These are phyloP conservation scores for Pulveroboletus sp. DNA, from an alignment of 768 basidiomycete genomes.

Conservation along the genomic window DNA sequence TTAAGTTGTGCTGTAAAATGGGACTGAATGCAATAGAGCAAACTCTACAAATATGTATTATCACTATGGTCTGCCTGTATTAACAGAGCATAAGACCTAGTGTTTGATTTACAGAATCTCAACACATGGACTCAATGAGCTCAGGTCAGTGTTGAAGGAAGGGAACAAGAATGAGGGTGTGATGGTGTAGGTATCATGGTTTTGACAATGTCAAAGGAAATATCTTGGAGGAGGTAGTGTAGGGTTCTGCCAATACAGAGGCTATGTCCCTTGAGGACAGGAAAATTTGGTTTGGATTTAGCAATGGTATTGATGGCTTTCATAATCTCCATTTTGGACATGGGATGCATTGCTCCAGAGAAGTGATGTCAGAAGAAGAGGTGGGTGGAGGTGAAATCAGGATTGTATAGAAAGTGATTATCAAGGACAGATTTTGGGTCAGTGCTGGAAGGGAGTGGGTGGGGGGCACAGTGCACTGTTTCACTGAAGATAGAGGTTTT, in stretches of 20 bases:
- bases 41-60: too few relatives aligned
- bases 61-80: too few relatives aligned
- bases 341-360: rapidly evolving
- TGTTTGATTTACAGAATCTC: too few relatives aligned
- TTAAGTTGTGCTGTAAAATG: too few relatives aligned
- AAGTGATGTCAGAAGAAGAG: conserved; percentile 3
- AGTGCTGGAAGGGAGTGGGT: too few relatives aligned
- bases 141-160: background rate
- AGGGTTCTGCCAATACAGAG: background rate
- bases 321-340: background rate
- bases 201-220: background rate
- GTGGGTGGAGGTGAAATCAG: background rate
- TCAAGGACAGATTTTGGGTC: background rate
- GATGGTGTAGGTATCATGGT: background rate
- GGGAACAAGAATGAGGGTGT: too few relatives aligned
- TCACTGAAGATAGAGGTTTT: background rate
- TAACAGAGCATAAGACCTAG: too few relatives aligned
- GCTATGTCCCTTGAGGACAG: conserved; percentile 2
- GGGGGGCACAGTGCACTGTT: background rate
- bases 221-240: background rate
- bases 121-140: too few relatives aligned
- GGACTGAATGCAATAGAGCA: too few relatives aligned
- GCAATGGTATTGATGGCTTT: background rate
- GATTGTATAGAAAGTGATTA: background rate
- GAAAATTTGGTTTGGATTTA: background rate